Conservation (phyloP, 1,139 yeast genomes). For the Saccharomyces hybrid region DNA sequence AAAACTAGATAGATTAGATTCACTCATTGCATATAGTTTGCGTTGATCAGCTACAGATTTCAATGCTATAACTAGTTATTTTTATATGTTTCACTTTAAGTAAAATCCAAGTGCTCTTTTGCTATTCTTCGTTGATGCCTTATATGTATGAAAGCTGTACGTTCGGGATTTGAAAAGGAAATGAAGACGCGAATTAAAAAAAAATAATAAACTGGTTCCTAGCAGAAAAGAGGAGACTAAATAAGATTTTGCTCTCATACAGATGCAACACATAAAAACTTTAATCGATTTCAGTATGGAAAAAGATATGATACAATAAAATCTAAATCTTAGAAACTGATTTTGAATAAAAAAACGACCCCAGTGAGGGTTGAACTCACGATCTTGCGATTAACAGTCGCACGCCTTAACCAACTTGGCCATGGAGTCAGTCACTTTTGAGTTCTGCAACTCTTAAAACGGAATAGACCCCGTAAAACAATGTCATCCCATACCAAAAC, state of each 20-base stretch:
- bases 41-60: too few relatives aligned
- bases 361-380: slow-evolving; percentile 28
- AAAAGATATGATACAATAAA: too few relatives aligned
- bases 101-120: not conserved
- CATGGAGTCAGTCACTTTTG: slow-evolving; percentile 16
- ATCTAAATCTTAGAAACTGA: too few relatives aligned
- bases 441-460: too few relatives aligned
- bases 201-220: not conserved
- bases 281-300: too few relatives aligned
- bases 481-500: too few relatives aligned
- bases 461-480: too few relatives aligned
- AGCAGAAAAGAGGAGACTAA: not conserved
- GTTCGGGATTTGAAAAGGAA: not conserved
- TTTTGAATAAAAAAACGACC: slow-evolving; percentile 11
- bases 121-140: too few relatives aligned
- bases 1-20: slow-evolving; percentile 7
- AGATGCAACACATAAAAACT: not conserved
- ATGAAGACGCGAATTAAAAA: not conserved
- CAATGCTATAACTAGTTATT: not conserved
- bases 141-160: not conserved
- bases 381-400: slow-evolving; percentile 30
- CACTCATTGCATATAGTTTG: not conserved
- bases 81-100: not conserved
- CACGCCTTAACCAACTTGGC: slow-evolving; percentile 28
- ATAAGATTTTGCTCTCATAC: not conserved